Conservation (phyloP, 139 green algal genomes). For the Yamagishiella unicocca region DNA sequence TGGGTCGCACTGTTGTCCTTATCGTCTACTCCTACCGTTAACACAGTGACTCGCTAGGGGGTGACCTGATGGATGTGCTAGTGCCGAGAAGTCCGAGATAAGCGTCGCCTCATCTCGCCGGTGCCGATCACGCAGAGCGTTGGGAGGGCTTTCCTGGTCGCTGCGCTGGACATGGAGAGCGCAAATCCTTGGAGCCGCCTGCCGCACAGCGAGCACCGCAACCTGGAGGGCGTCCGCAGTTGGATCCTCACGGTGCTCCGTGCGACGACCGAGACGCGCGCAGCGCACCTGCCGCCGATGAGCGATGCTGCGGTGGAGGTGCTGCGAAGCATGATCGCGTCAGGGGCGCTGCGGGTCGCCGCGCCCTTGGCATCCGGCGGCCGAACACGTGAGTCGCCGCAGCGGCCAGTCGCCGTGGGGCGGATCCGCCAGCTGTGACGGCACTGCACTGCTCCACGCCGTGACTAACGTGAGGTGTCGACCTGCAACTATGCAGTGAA, state of each 20-base stretch:
- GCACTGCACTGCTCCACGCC: too few relatives aligned
- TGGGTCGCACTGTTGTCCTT: too few relatives aligned
- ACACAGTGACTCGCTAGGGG: too few relatives aligned
- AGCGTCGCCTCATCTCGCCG: too few relatives aligned
- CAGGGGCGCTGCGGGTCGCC: background rate
- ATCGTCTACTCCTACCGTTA: too few relatives aligned
- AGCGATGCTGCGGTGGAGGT: conserved; percentile 36
- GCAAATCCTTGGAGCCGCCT: conserved; percentile 71
- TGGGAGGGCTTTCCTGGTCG: conserved; percentile 54
- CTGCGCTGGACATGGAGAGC: conserved; percentile 60
- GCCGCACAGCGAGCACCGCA: conserved; percentile 59
- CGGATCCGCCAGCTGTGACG: too few relatives aligned
- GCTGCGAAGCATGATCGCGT: background rate
- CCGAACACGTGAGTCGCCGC: background rate
- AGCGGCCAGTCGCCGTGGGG: too few relatives aligned
- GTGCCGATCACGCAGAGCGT: conserved; percentile 39
- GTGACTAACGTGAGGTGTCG: too few relatives aligned
- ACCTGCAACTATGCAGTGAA: too few relatives aligned
- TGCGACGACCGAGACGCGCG: conserved; percentile 24
- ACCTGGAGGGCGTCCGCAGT: conserved; percentile 47
- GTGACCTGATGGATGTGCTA: too few relatives aligned
- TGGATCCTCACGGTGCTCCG: conserved; percentile 55
- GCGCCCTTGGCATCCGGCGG: background rate
- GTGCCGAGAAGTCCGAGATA: too few relatives aligned
- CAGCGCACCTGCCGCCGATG: conserved; percentile 50